Conservation (phyloP, 2,329 filamentous ascomycete species). For the Penicillium decumbens region DNA sequence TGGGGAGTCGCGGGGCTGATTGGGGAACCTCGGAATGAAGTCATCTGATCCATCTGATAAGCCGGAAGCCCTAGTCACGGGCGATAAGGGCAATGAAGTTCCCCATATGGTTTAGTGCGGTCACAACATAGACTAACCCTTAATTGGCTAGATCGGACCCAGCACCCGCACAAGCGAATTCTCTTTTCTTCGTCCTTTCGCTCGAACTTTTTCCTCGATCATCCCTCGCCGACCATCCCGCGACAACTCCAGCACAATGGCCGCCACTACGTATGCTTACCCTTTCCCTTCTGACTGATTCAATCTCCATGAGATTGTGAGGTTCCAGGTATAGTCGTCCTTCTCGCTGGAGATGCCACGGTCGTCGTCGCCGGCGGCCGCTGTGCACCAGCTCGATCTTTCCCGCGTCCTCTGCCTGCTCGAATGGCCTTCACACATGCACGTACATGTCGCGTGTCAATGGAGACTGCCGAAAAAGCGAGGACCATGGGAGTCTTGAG, state of each 20-base stretch:
- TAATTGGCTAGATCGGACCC: constrained; percentile 19
- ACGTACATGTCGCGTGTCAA: constrained; percentile 26
- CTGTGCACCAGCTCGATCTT: constrained; percentile 72
- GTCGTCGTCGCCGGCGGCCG: constrained; percentile 27
- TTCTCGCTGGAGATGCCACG: constrained; percentile 65
- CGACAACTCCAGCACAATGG: constrained; percentile 50
- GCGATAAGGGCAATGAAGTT: constrained; percentile 15
- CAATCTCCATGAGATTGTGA: constrained; percentile 41
- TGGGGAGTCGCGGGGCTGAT: neutral
- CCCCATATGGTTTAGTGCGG: constrained; percentile 2
- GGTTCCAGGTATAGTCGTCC: constrained; percentile 72
- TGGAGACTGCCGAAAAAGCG: constrained; percentile 51
- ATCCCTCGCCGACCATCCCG: constrained; percentile 36
- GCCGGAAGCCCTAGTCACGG: constrained; percentile 23
- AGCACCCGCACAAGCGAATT: constrained; percentile 36
- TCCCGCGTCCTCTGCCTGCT: constrained; percentile 45
- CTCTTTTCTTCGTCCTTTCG: constrained; percentile 21
- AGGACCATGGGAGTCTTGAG: constrained; percentile 67
- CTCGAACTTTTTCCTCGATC: constrained; percentile 30
- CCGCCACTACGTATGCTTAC: constrained; percentile 58
- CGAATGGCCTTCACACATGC: constrained; percentile 26
- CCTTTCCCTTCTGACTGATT: constrained; percentile 35
- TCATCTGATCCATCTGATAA: constrained; percentile 16
- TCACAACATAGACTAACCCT: constrained; percentile 1
- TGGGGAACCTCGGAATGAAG: constrained; percentile 14